Percentiles rank a stretch among this genome's conserved stretches.
Evolutionary conservation across 305 asterid species (phyloP).

Genomic region (Fraxinus sp.): DNA sequence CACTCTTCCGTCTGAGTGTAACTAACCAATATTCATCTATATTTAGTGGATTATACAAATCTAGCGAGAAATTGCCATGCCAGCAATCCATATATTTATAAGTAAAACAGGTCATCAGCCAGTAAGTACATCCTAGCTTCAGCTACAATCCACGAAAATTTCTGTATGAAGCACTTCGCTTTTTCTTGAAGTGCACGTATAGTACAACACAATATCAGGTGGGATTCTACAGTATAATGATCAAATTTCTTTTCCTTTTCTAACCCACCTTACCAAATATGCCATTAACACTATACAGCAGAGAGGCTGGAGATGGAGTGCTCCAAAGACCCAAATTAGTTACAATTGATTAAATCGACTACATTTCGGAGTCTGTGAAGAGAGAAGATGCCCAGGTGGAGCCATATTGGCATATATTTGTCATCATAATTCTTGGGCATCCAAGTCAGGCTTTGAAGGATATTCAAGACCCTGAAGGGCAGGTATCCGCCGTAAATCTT

Average conservation of each 20-base stretch:
- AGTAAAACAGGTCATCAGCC: slow-evolving; percentile 2
- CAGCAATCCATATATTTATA: background rate
- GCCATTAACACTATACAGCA: background rate
- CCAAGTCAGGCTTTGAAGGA: slow-evolving; percentile 59
- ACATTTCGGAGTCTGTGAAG: background rate
- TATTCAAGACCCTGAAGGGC: slow-evolving; percentile 66
- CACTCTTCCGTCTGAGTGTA: background rate
- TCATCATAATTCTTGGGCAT: slow-evolving; percentile 41
- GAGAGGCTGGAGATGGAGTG: background rate
- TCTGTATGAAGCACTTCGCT: background rate
- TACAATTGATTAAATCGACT: background rate
- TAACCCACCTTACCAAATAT: background rate
- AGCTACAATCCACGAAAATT: background rate
- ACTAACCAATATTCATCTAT: background rate
- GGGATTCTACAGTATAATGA: background rate
- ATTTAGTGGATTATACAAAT: background rate
- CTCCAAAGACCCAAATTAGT: background rate
- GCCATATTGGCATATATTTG: background rate
- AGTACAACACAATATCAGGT: background rate
- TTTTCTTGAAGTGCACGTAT: background rate
- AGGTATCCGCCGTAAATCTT: slow-evolving; percentile 61
- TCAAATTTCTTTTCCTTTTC: background rate
- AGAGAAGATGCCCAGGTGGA: background rate
- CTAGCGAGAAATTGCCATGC: background rate
- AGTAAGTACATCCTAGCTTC: background rate